Percentiles rank a stretch among this genome's conserved stretches.
These are phyloP conservation scores for Malus orientalis DNA, from an alignment of 306 rosid genomes.

Conservation along the genomic window DNA sequence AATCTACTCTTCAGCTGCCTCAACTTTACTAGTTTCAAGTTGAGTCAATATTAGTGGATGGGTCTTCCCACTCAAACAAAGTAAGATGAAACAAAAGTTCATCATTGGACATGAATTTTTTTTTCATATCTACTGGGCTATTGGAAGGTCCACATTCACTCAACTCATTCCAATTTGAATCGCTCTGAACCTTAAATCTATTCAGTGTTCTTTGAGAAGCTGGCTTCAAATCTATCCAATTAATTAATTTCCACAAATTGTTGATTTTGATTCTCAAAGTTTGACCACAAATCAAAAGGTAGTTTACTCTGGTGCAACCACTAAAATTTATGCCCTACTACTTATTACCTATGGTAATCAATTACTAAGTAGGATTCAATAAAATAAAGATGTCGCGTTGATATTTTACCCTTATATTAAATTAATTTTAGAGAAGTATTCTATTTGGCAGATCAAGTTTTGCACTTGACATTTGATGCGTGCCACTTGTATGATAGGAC, in stretches of 20 bases:
- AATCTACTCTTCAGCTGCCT: not conserved
- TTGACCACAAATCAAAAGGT: too few species aligned
- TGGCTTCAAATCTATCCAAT: not conserved
- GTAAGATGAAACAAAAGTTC: not conserved
- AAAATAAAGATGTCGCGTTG: not conserved
- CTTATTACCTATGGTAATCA: not conserved
- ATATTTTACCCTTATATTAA: not conserved
- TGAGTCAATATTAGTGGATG: not conserved
- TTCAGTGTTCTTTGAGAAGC: not conserved
- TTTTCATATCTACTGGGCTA: not conserved
- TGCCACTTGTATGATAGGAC: not conserved
- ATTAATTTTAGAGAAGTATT: not conserved
- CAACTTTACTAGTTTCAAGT: not conserved
- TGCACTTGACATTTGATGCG: not conserved
- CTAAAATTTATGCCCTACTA: not conserved
- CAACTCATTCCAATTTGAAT: conserved; percentile 4
- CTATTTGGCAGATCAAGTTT: not conserved
- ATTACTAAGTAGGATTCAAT: not conserved
- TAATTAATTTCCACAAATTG: not conserved
- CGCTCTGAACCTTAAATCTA: not conserved
- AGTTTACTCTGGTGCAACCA: not conserved
- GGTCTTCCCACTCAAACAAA: conserved; percentile 10
- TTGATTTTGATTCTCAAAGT: not conserved
- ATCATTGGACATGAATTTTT: not conserved
- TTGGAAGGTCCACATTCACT: conserved; percentile 4